phyloP scores from a whole-genome alignment of 2,329 filamentous ascomycete species.

The Phyllosticta citrichinensis region DNA sequence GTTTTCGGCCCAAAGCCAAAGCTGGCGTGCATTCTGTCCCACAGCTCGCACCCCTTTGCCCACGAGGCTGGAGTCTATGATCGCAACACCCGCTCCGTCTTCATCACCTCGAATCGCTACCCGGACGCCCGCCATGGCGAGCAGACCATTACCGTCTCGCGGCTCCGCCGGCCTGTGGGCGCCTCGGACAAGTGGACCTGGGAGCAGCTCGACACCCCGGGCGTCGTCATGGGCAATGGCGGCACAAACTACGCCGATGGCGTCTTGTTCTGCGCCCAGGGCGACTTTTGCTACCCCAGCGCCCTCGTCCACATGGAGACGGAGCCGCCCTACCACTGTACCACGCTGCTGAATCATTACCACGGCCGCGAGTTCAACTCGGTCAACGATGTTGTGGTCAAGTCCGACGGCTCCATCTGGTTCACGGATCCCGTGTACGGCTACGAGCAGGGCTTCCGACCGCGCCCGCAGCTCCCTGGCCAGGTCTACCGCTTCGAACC shows the following conservation, averaged over 20 bases:
- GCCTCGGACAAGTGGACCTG: background rate
- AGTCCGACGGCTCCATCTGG: conserved; percentile 33
- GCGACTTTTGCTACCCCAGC: conserved; percentile 18
- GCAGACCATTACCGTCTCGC: conserved; percentile 16
- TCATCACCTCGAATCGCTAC: conserved; percentile 30
- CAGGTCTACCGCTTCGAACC: conserved; percentile 32
- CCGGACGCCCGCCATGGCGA: conserved; percentile 11
- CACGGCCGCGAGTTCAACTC: conserved; percentile 34
- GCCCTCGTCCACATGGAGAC: conserved; percentile 23
- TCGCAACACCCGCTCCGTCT: conserved; percentile 22
- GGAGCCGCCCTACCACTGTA: conserved; percentile 13
- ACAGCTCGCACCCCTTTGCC: conserved; percentile 30
- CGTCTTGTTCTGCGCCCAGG: conserved; percentile 26
- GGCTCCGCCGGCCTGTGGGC: background rate
- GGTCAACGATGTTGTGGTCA: conserved; percentile 30
- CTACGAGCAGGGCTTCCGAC: conserved; percentile 17
- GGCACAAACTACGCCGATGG: conserved; percentile 22
- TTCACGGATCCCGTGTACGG: conserved; percentile 34
- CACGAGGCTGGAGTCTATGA: conserved; percentile 39
- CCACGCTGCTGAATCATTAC: conserved; percentile 33
- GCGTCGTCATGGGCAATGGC: conserved; percentile 17
- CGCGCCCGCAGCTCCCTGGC: conserved; percentile 16
- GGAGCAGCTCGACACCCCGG: conserved; percentile 1
- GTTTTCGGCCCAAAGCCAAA: background rate
- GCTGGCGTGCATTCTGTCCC: conserved; percentile 21